These are phyloP conservation scores for Beauveria pseudobassiana DNA, from an alignment of 2,329 filamentous ascomycete species.

Conservation along the genomic window DNA sequence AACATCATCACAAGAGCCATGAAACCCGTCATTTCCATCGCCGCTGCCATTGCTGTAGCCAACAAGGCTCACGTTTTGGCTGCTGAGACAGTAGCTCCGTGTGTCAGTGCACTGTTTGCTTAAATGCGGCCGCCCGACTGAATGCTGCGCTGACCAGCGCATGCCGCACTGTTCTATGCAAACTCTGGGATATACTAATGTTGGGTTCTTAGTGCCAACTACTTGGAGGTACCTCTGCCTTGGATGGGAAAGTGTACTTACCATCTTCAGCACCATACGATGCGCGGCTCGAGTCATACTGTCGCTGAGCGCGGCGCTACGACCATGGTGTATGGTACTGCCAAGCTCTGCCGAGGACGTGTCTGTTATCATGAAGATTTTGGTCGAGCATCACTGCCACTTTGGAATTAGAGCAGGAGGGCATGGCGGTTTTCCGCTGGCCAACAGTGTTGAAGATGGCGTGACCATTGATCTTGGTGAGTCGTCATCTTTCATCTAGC, in stretches of 20 bases:
- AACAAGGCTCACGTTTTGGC: neutral
- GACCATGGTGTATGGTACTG: conserved; percentile 21
- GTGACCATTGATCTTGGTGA: conserved; percentile 11
- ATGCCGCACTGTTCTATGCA: neutral
- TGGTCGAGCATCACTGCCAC: conserved; percentile 11
- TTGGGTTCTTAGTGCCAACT: neutral
- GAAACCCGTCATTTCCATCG: neutral
- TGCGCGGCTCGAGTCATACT: conserved; percentile 18
- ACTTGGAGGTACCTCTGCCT: neutral
- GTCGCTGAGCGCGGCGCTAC: conserved; percentile 17
- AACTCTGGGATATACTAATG: neutral
- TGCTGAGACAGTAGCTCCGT: neutral
- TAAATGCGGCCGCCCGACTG: too few species aligned
- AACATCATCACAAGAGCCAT: too few species aligned
- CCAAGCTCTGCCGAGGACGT: conserved; percentile 17
- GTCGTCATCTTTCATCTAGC: neutral
- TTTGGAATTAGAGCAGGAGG: conserved; percentile 15
- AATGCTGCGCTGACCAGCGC: too few species aligned
- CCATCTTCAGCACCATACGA: conserved; percentile 10
- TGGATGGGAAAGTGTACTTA: neutral
- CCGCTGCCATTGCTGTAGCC: neutral
- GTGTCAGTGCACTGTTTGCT: neutral
- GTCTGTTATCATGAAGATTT: conserved; percentile 13
- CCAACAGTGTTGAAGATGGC: conserved; percentile 13
- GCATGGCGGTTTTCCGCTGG: conserved; percentile 8